phyloP scores from a whole-genome alignment of 2,329 filamentous ascomycete species.

The Blumeria hordei region DNA sequence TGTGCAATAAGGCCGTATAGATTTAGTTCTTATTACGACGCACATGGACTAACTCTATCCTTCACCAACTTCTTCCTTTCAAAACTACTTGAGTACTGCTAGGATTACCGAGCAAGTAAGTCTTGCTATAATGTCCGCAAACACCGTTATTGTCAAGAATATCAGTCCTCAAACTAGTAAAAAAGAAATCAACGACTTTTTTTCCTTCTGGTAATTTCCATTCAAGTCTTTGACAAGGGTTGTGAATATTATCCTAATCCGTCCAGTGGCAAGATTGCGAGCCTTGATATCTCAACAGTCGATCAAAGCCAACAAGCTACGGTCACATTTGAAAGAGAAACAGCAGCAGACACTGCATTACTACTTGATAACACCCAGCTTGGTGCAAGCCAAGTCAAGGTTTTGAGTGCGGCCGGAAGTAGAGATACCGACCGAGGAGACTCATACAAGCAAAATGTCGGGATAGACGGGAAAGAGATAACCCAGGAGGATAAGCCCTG shows the following conservation, averaged over 20 bases:
- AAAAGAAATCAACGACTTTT: conserved; percentile 87
- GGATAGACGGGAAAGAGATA: conserved; percentile 42
- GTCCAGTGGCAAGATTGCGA: conserved; percentile 67
- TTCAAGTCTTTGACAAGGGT: neutral
- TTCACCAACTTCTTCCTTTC: neutral
- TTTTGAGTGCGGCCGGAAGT: conserved; percentile 40
- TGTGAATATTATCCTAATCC: conserved; percentile 6
- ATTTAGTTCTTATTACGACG: neutral
- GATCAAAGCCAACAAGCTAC: conserved; percentile 51
- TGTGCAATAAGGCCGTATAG: neutral
- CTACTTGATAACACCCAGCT: conserved; percentile 94
- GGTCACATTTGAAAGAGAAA: conserved; percentile 94
- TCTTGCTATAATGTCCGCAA: conserved; percentile 12
- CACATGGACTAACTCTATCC: neutral
- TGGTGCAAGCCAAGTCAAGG: conserved; percentile 59
- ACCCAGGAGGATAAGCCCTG: conserved; percentile 94
- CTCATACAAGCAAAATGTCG: conserved; percentile 27
- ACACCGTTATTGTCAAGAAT: conserved; percentile 69
- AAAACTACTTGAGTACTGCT: neutral
- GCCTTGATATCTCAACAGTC: conserved; percentile 48
- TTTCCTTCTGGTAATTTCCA: conserved; percentile 66
- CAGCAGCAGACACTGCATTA: conserved; percentile 86
- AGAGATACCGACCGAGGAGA: conserved; percentile 33
- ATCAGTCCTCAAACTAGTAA: conserved; percentile 64
- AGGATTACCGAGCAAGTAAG: neutral